A percentile compares a stretch with the other conserved stretches of the same genome.
Evolutionary conservation across 768 basidiomycete species (phyloP).

Genomic region (Piloderma croceum): DNA sequence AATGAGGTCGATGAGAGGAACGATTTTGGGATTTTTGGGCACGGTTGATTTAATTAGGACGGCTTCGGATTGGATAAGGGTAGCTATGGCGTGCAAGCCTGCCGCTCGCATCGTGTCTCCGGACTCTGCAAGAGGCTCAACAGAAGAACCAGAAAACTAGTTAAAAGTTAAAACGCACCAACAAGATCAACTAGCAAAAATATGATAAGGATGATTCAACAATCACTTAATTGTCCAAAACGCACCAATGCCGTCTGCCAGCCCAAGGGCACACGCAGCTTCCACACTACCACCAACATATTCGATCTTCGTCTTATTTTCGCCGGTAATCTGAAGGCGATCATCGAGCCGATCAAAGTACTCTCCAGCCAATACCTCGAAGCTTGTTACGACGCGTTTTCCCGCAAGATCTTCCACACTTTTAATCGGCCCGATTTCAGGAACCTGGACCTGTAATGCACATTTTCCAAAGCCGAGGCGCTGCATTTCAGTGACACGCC

Average conservation of each 20-base stretch:
- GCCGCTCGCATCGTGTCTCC: constrained; percentile 99
- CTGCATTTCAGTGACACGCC: constrained; percentile 70
- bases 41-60: constrained; percentile 82
- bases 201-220: constrained; percentile 1
- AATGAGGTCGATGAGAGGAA: constrained; percentile 69
- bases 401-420: constrained; percentile 78
- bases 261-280: constrained; percentile 91
- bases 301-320: constrained; percentile 73
- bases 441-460: constrained; percentile 84
- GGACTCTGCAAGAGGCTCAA: constrained; percentile 58
- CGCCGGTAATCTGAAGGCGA: constrained; percentile 43
- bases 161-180: constrained; percentile 44
- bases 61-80: constrained; percentile 81
- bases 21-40: constrained; percentile 57
- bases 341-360: constrained; percentile 72
- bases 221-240: constrained; percentile 6
- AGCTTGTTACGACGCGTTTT: constrained; percentile 91
- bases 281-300: constrained; percentile 98
- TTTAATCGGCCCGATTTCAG: constrained; percentile 65
- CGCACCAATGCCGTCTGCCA: constrained; percentile 95
- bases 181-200: constrained; percentile 79
- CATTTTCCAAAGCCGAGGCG: constrained; percentile 93
- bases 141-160: neutral
- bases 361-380: constrained; percentile 77
- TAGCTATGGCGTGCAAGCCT: constrained; percentile 89